These are phyloP conservation scores for Liquidambar formosana DNA, from an alignment of 164 flowering plant genomes.

Conservation along the genomic window DNA sequence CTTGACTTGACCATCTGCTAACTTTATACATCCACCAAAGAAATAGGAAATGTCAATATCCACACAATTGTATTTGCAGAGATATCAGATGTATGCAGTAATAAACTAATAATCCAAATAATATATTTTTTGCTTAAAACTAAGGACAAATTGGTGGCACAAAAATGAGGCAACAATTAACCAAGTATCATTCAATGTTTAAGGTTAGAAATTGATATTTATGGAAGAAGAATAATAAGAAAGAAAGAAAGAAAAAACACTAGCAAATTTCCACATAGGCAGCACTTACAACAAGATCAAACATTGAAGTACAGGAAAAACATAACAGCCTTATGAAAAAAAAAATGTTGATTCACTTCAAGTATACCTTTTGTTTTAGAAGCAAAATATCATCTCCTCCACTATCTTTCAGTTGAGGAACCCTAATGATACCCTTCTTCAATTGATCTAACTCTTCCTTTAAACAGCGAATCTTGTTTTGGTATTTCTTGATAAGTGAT, in stretches of 20 bases:
- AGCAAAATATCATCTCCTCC: constrained; percentile 67
- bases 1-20: constrained; percentile 93
- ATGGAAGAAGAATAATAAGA: too few species aligned
- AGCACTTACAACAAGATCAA: background rate
- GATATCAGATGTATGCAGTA: background rate
- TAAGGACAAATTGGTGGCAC: background rate
- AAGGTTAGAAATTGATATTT: background rate
- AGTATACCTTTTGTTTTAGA: constrained; percentile 84
- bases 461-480: constrained; percentile 77
- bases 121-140: background rate
- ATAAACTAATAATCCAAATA: background rate
- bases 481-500: constrained; percentile 96
- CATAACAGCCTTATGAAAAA: background rate
- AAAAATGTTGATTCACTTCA: constrained; percentile 3
- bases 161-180: background rate
- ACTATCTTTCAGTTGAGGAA: constrained; percentile 54
- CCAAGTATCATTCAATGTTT: background rate
- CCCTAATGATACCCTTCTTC: constrained; percentile 67
- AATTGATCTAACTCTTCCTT: constrained; percentile 91
- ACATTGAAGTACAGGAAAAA: background rate
- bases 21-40: constrained; percentile 46
- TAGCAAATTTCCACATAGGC: background rate
- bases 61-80: background rate
- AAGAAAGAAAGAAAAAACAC: too few species aligned
- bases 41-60: constrained; percentile 4